A percentile compares a stretch with the other conserved stretches of the same genome.
These are phyloP conservation scores for Plasmodium blacklocki DNA, from an alignment of 169 alveolate species.

Conservation along the genomic window DNA sequence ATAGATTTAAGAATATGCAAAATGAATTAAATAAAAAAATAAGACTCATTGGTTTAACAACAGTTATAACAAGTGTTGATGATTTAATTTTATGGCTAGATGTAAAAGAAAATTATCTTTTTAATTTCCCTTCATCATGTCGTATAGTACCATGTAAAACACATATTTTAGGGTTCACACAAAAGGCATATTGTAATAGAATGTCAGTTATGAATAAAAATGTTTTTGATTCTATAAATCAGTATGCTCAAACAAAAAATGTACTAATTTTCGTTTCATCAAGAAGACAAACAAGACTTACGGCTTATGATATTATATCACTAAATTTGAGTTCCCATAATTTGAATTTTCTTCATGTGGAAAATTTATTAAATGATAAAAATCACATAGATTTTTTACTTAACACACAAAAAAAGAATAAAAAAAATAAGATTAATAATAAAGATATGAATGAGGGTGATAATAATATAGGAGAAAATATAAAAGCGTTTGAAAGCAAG, in stretches of 20 bases:
- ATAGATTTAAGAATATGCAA: slow-evolving; percentile 96
- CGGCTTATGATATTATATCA: slow-evolving; percentile 93
- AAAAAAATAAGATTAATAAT: slow-evolving; percentile 1
- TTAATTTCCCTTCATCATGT: slow-evolving; percentile 98
- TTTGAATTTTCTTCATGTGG: slow-evolving; percentile 42
- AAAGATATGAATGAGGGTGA: not conserved
- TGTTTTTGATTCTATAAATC: slow-evolving; percentile 79
- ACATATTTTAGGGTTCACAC: slow-evolving; percentile 94
- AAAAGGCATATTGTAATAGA: slow-evolving; percentile 85
- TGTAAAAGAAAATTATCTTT: slow-evolving; percentile 95
- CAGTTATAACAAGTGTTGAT: slow-evolving; percentile 98
- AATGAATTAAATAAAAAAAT: slow-evolving; percentile 89
- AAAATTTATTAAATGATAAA: slow-evolving; percentile 62
- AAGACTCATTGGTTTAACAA: slow-evolving; percentile 96
- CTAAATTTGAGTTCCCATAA: slow-evolving; percentile 51
- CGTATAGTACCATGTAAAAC: slow-evolving; percentile 99
- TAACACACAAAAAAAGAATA: slow-evolving; percentile 3
- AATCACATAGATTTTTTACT: slow-evolving; percentile 74
- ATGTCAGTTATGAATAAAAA: slow-evolving; percentile 83
- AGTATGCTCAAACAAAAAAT: slow-evolving; percentile 91
- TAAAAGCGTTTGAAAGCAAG: too few species aligned
- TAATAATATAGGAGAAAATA: not conserved
- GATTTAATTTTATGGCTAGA: slow-evolving; percentile 99
- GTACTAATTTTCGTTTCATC: slow-evolving; percentile 98
- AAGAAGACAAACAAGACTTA: slow-evolving; percentile 98